A percentile compares a stretch with the other conserved stretches of the same genome.
phyloP scores from a whole-genome alignment of 345 rosid genomes.

The Salix brachista region DNA sequence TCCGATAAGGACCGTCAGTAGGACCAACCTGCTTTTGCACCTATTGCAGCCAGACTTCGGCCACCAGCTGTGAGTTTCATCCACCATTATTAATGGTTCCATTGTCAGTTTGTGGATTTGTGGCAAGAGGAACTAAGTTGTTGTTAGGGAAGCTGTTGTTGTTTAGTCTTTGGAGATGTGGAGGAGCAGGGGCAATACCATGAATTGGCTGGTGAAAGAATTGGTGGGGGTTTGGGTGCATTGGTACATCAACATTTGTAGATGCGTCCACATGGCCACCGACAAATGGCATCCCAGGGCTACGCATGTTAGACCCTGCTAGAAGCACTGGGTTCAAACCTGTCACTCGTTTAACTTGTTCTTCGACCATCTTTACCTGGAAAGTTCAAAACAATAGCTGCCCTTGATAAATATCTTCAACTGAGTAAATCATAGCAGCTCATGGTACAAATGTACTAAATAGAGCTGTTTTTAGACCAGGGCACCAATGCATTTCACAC shows the following conservation, averaged over 20 bases:
- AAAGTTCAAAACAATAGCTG: slow-evolving; percentile 19
- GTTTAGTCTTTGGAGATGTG: slow-evolving; percentile 33
- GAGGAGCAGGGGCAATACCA: slow-evolving; percentile 22
- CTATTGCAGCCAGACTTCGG: slow-evolving; percentile 18
- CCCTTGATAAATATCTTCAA: slow-evolving; percentile 13
- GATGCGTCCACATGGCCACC: slow-evolving; percentile 13
- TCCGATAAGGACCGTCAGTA: neutral
- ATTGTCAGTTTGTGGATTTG: slow-evolving; percentile 15
- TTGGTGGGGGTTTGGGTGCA: slow-evolving; percentile 37
- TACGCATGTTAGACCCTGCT: slow-evolving; percentile 38
- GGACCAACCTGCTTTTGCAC: slow-evolving; percentile 13
- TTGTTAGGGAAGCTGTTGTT: slow-evolving; percentile 20
- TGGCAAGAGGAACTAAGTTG: slow-evolving; percentile 16
- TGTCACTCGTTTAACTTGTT: slow-evolving; percentile 80
- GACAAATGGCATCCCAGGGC: slow-evolving; percentile 16
- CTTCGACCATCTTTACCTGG: slow-evolving; percentile 99
- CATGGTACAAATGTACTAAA: neutral
- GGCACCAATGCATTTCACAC: neutral
- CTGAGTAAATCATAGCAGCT: neutral
- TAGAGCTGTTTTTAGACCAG: neutral
- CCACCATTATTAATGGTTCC: slow-evolving; percentile 13
- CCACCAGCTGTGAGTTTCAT: slow-evolving; percentile 14
- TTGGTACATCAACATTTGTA: slow-evolving; percentile 9
- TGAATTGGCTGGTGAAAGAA: slow-evolving; percentile 43
- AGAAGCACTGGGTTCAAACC: slow-evolving; percentile 74